phyloP scores from a whole-genome alignment of 768 basidiomycete species.

The Mycena galopus region DNA sequence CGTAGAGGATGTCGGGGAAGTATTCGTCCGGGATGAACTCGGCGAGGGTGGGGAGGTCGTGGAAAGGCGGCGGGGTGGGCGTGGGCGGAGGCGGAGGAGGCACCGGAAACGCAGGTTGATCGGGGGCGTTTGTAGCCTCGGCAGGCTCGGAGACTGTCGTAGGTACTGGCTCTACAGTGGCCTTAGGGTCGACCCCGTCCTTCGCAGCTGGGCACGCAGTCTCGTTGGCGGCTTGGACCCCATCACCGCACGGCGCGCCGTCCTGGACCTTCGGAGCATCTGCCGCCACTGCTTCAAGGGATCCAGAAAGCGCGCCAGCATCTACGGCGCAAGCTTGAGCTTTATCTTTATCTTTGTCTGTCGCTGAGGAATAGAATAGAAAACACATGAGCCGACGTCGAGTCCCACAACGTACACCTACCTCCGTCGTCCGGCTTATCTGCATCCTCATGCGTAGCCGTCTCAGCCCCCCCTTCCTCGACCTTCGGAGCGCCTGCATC shows the following conservation, averaged over 20 bases:
- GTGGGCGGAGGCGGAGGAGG: neutral
- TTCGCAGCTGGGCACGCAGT: neutral
- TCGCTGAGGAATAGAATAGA: no score
- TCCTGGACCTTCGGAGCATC: neutral
- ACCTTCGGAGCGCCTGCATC: neutral
- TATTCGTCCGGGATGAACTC: slow-evolving; percentile 32
- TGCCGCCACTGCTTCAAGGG: no score
- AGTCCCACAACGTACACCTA: no score
- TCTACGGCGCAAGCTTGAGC: no score
- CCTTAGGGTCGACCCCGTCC: neutral
- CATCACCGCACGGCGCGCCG: neutral
- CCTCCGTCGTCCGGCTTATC: no score
- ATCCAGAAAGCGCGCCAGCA: no score
- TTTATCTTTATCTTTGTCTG: no score
- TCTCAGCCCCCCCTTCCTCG: neutral
- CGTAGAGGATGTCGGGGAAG: slow-evolving; percentile 36
- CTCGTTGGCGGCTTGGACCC: neutral
- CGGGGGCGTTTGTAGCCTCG: neutral
- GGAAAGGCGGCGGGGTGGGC: neutral
- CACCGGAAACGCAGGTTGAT: neutral
- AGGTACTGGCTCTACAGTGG: neutral
- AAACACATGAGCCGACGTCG: no score
- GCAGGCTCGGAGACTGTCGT: neutral
- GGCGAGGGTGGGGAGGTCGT: slow-evolving; percentile 28
- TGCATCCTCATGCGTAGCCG: no score